Evolutionary conservation across 495 filamentous ascomycete species (phyloP).

Genomic region (Lasiosphaeris hirsuta): DNA sequence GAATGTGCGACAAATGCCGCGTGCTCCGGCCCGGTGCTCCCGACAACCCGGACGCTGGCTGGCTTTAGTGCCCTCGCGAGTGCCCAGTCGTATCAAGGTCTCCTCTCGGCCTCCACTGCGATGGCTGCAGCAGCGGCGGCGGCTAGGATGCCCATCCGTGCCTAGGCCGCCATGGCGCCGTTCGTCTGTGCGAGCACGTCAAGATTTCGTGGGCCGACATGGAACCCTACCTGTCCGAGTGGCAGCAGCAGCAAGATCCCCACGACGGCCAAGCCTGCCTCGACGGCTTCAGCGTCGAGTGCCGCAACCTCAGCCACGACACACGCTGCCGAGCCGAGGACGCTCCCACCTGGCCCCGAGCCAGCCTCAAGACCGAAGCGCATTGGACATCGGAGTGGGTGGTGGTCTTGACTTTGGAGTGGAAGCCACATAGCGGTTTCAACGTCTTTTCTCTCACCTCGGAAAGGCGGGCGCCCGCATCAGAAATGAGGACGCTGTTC

Average conservation of each 20-base stretch:
- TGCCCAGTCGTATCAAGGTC: slow-evolving; percentile 4
- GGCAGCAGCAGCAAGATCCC: slow-evolving; percentile 8
- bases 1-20: slow-evolving; percentile 16
- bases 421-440: slow-evolving; percentile 18
- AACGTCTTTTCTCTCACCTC: slow-evolving; percentile 13
- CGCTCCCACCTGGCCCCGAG: slow-evolving; percentile 19
- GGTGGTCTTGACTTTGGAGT: slow-evolving; percentile 18
- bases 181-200: slow-evolving; percentile 24
- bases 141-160: slow-evolving; percentile 10
- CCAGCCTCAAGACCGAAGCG: slow-evolving; percentile 12
- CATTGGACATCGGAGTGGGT: neutral
- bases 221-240: slow-evolving; percentile 13
- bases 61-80: slow-evolving; percentile 20
- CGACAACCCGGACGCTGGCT: slow-evolving; percentile 2
- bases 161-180: slow-evolving; percentile 19
- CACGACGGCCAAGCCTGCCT: slow-evolving; percentile 16
- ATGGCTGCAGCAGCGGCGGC: slow-evolving; percentile 12
- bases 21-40: slow-evolving; percentile 5
- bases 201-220: slow-evolving; percentile 20
- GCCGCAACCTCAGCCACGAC: slow-evolving; percentile 19
- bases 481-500: slow-evolving; percentile 20
- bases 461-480: slow-evolving; percentile 11
- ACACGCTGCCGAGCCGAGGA: slow-evolving; percentile 13
- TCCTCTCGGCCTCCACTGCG: slow-evolving; percentile 12
- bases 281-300: slow-evolving; percentile 20